Conservation (phyloP, 2,329 filamentous ascomycete species). For the Arthrobotrys sphaeroides region DNA sequence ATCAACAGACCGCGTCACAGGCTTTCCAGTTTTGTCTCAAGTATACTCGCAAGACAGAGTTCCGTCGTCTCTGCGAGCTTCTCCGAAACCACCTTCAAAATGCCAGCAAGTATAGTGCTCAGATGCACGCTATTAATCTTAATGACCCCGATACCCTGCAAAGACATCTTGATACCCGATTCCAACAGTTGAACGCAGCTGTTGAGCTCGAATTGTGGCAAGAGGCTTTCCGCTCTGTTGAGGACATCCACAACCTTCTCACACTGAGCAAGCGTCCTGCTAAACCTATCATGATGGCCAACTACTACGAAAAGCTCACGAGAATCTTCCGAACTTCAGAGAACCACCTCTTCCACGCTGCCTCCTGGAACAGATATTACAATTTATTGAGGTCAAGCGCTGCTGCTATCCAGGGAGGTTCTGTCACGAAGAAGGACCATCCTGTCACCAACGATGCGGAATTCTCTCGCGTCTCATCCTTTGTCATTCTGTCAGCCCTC, state of each 20-base stretch:
- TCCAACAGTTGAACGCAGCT: slow-evolving; percentile 97
- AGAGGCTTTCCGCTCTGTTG: slow-evolving; percentile 98
- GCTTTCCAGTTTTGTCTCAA: slow-evolving; percentile 99
- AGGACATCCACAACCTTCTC: slow-evolving; percentile 97
- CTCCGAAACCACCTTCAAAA: slow-evolving; percentile 99
- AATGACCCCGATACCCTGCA: slow-evolving; percentile 97
- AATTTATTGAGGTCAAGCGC: slow-evolving; percentile 92
- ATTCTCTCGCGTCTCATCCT: slow-evolving; percentile 92
- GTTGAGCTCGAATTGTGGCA: slow-evolving; percentile 99
- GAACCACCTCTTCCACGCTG: slow-evolving; percentile 99
- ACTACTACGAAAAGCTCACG: slow-evolving; percentile 99
- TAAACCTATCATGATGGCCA: slow-evolving; percentile 99
- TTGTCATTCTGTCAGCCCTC: slow-evolving; percentile 91
- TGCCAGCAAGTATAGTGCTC: slow-evolving; percentile 96
- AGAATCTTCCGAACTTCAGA: slow-evolving; percentile 98
- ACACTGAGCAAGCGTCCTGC: slow-evolving; percentile 97
- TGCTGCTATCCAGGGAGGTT: slow-evolving; percentile 80
- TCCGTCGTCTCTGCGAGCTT: slow-evolving; percentile 96
- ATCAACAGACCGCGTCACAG: slow-evolving; percentile 97
- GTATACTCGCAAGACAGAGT: slow-evolving; percentile 98
- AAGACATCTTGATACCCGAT: slow-evolving; percentile 95
- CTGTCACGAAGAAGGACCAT: slow-evolving; percentile 93
- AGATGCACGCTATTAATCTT: slow-evolving; percentile 99
- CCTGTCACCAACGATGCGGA: slow-evolving; percentile 88
- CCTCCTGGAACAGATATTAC: slow-evolving; percentile 97